Evolutionary conservation across 805 yeast species (phyloP).

Genomic region (Zygosaccharomyces bailii): DNA sequence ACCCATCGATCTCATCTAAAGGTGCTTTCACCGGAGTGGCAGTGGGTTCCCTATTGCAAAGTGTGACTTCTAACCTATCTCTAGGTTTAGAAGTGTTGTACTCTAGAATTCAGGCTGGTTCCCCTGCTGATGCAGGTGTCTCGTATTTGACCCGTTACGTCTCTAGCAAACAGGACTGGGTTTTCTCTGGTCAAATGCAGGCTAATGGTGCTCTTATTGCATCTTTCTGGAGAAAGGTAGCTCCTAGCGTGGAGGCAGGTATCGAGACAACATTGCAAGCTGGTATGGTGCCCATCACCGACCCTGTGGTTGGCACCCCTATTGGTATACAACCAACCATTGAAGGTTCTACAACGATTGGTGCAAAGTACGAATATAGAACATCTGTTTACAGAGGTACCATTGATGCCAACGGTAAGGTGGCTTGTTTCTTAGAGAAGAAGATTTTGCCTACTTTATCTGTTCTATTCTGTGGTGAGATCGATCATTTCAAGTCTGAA

Average conservation of each 20-base stretch:
- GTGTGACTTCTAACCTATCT: constrained; percentile 76
- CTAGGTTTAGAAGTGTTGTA: constrained; percentile 92
- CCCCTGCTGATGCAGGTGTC: constrained; percentile 88
- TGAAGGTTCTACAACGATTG: constrained; percentile 89
- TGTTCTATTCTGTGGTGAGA: constrained; percentile 83
- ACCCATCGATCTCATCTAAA: constrained; percentile 65
- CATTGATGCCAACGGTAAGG: constrained; percentile 86
- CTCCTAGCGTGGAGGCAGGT: constrained; percentile 93
- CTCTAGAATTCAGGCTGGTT: constrained; percentile 62
- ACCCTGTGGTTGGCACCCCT: constrained; percentile 72
- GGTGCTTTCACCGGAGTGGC: constrained; percentile 86
- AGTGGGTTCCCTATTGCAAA: constrained; percentile 86
- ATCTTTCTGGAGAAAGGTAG: constrained; percentile 90
- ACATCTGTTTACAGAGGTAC: constrained; percentile 95
- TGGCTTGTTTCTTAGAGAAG: constrained; percentile 86
- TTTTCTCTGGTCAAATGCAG: constrained; percentile 88
- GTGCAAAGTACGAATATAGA: constrained; percentile 97
- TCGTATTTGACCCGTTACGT: constrained; percentile 88
- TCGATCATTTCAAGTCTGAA: constrained; percentile 78
- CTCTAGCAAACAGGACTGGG: constrained; percentile 69
- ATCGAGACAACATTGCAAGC: constrained; percentile 82
- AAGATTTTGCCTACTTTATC: constrained; percentile 89
- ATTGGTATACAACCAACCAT: constrained; percentile 79
- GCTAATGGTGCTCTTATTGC: constrained; percentile 88
- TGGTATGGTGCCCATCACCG: constrained; percentile 66